A percentile compares a stretch with the other conserved stretches of the same genome.
Evolutionary conservation across 2,329 filamentous ascomycete species (phyloP).

Genomic region (Ascomycota sp.): DNA sequence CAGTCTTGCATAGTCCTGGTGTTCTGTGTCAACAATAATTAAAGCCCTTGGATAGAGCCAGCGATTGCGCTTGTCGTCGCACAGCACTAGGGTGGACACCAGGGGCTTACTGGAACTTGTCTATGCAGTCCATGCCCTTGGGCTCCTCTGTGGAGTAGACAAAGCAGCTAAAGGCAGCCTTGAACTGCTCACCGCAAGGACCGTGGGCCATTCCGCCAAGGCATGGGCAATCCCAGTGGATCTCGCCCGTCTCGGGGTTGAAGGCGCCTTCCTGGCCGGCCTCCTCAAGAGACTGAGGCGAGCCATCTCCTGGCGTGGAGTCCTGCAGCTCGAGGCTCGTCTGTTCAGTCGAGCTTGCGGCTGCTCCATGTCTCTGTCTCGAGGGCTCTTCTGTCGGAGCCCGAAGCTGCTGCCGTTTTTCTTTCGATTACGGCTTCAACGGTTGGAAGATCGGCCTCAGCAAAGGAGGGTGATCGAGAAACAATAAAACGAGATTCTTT

Average conservation of each 20-base stretch:
- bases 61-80: too few relatives aligned
- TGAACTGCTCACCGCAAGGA: constrained; percentile 90
- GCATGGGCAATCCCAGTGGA: constrained; percentile 99
- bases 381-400: constrained; percentile 10
- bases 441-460: constrained; percentile 38
- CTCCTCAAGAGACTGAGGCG: constrained; percentile 45
- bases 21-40: constrained; percentile 8
- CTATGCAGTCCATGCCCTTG: constrained; percentile 94
- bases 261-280: constrained; percentile 79
- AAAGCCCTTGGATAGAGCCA: not conserved
- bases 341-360: constrained; percentile 5
- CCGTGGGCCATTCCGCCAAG: constrained; percentile 93
- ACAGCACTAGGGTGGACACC: too few relatives aligned
- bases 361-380: constrained; percentile 3
- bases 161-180: constrained; percentile 91
- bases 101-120: constrained; percentile 73
- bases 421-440: constrained; percentile 44
- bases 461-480: constrained; percentile 25
- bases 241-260: constrained; percentile 96
- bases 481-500: too few relatives aligned
- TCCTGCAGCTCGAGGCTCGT: constrained; percentile 9
- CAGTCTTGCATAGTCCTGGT: constrained; percentile 87
- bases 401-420: constrained; percentile 29
- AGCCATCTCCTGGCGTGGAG: constrained; percentile 10
- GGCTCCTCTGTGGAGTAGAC: constrained; percentile 88